Percentiles rank a stretch among this genome's conserved stretches.
These are phyloP conservation scores for Baorangia bicolor DNA, from an alignment of 768 basidiomycete genomes.

Conservation along the genomic window DNA sequence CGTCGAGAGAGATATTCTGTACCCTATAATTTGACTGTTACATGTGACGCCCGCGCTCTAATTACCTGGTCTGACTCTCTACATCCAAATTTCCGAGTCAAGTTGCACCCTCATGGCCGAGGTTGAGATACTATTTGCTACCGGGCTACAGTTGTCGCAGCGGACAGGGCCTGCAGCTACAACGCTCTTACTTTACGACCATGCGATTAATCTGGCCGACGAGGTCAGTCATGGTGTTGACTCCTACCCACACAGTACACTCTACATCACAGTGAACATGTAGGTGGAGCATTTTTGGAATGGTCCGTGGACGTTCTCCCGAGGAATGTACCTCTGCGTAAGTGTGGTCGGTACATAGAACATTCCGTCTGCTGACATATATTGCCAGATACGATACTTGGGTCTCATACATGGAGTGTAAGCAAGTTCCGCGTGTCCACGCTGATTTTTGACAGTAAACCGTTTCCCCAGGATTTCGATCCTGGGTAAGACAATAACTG, in stretches of 20 bases:
- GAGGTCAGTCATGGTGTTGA: slow-evolving; percentile 2
- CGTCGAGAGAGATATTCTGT: neutral
- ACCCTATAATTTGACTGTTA: neutral
- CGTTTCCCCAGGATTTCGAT: neutral
- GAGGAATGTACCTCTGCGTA: slow-evolving; percentile 8
- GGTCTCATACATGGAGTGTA: slow-evolving; percentile 8
- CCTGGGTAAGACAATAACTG: slow-evolving; percentile 1
- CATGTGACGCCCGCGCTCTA: neutral
- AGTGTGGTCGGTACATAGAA: neutral
- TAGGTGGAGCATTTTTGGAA: slow-evolving; percentile 15
- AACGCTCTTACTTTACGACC: slow-evolving; percentile 14
- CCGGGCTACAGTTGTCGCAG: neutral
- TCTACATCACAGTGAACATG: neutral
- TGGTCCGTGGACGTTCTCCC: slow-evolving; percentile 9
- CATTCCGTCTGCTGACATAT: neutral
- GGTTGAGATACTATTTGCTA: neutral
- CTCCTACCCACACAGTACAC: neutral
- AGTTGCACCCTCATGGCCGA: neutral
- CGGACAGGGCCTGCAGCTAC: neutral
- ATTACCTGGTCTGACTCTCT: neutral
- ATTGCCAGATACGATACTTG: slow-evolving; percentile 10
- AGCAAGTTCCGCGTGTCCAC: neutral
- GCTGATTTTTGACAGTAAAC: neutral
- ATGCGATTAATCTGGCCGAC: slow-evolving; percentile 1
- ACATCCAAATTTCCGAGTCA: neutral